Conservation (phyloP, 1,284 basidiomycete genomes). For the Tylopilus sp. region DNA sequence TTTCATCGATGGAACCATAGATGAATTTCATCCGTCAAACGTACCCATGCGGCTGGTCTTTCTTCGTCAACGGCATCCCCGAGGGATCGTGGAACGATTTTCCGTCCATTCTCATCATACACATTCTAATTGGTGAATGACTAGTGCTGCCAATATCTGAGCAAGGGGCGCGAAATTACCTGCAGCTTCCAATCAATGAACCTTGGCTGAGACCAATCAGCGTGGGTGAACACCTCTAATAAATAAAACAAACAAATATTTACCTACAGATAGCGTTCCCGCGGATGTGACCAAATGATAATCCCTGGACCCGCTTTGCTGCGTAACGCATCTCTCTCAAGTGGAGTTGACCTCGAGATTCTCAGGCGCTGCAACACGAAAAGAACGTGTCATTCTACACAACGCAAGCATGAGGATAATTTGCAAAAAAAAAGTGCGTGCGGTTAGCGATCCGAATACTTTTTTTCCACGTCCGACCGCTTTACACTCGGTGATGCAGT, state of each 20-base stretch:
- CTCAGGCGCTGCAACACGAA: constrained; percentile 8
- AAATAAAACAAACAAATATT: constrained; percentile 11
- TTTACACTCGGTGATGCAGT: constrained; percentile 2
- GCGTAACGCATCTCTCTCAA: constrained; percentile 10
- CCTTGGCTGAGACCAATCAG: constrained; percentile 8
- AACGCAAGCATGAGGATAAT: constrained; percentile 2
- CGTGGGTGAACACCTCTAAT: constrained; percentile 3
- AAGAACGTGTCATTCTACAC: neutral
- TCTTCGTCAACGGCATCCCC: constrained; percentile 14
- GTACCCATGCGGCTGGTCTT: constrained; percentile 6
- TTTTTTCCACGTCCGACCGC: constrained; percentile 4
- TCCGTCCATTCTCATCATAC: constrained; percentile 5
- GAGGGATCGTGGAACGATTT: constrained; percentile 16
- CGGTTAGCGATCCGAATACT: constrained; percentile 3
- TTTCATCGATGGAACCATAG: neutral
- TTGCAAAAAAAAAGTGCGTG: constrained; percentile 9
- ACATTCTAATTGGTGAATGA: neutral
- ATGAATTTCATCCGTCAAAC: constrained; percentile 6
- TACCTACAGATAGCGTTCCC: constrained; percentile 27
- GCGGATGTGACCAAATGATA: constrained; percentile 20
- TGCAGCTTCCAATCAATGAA: constrained; percentile 19
- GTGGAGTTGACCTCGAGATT: constrained; percentile 5
- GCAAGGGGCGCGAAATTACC: constrained; percentile 14
- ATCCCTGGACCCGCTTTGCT: constrained; percentile 5
- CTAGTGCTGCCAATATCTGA: neutral